Evolutionary conservation across 2,329 filamentous ascomycete species (phyloP).

Genomic region (Neodidymelliopsis sp.): DNA sequence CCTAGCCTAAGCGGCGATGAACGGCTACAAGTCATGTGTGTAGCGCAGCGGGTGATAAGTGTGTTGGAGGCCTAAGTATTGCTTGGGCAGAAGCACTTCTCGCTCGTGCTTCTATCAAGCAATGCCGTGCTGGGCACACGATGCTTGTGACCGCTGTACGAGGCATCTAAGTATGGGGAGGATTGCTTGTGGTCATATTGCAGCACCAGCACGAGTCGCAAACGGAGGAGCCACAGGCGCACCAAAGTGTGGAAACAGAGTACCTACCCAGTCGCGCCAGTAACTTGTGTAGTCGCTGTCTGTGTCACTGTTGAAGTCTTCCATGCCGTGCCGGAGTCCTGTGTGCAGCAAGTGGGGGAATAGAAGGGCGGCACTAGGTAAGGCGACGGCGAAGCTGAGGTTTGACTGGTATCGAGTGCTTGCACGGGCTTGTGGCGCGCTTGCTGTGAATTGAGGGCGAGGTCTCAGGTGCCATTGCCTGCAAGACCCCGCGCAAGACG

Average conservation of each 20-base stretch:
- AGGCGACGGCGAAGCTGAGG: background rate
- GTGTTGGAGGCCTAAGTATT: background rate
- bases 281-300: slow-evolving; percentile 99
- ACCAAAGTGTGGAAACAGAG: slow-evolving; percentile 15
- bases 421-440: slow-evolving; percentile 8
- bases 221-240: background rate
- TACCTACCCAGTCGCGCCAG: slow-evolving; percentile 97
- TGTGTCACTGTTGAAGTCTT: slow-evolving; percentile 96
- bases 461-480: slow-evolving; percentile 1
- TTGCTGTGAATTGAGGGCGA: slow-evolving; percentile 16
- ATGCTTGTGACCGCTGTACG: slow-evolving; percentile 8
- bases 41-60: background rate
- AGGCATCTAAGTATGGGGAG: background rate
- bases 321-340: slow-evolving; percentile 66
- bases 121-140: background rate
- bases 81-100: background rate
- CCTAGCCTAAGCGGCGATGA: background rate
- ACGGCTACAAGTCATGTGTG: background rate
- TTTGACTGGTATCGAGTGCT: background rate
- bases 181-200: background rate
- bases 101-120: background rate
- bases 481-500: slow-evolving; percentile 1
- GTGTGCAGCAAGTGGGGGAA: background rate
- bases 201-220: background rate
- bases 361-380: background rate